Percentiles rank a stretch among this genome's conserved stretches.
Conservation (phyloP, 2,329 filamentous ascomycete species). For the Emericellopsis atlantica region DNA sequence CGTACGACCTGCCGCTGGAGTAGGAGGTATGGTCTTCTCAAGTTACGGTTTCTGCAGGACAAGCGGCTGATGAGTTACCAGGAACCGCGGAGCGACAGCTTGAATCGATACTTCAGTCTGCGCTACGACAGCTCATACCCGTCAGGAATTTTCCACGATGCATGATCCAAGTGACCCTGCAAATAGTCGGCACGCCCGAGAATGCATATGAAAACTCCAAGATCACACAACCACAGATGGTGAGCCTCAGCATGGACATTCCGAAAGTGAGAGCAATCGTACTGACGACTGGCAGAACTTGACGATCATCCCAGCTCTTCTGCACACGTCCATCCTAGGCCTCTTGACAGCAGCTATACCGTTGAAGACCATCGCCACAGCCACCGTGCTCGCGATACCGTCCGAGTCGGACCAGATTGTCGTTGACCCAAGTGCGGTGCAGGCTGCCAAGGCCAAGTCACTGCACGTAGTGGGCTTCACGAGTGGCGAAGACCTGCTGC, state of each 20-base stretch:
- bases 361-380: conserved; percentile 58
- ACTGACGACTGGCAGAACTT: conserved; percentile 46
- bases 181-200: conserved; percentile 57
- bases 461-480: conserved; percentile 77
- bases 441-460: conserved; percentile 52
- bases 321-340: conserved; percentile 68
- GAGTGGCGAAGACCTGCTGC: conserved; percentile 57
- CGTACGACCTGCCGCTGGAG: conserved; percentile 72
- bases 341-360: conserved; percentile 76
- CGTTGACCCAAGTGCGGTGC: conserved; percentile 48
- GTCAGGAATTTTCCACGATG: conserved; percentile 64
- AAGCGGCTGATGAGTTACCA: conserved; percentile 10
- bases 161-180: conserved; percentile 71
- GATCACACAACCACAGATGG: conserved; percentile 45
- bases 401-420: conserved; percentile 29
- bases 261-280: no score
- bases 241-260: conserved; percentile 16
- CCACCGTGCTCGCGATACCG: conserved; percentile 50
- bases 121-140: conserved; percentile 62
- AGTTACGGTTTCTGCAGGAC: conserved; percentile 1
- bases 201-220: conserved; percentile 52
- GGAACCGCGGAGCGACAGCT: conserved; percentile 70
- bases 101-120: conserved; percentile 61
- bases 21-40: conserved; percentile 48
- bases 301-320: conserved; percentile 64